phyloP scores from a whole-genome alignment of 2,329 filamentous ascomycete species.

The Xylariomycetidae sp. region DNA sequence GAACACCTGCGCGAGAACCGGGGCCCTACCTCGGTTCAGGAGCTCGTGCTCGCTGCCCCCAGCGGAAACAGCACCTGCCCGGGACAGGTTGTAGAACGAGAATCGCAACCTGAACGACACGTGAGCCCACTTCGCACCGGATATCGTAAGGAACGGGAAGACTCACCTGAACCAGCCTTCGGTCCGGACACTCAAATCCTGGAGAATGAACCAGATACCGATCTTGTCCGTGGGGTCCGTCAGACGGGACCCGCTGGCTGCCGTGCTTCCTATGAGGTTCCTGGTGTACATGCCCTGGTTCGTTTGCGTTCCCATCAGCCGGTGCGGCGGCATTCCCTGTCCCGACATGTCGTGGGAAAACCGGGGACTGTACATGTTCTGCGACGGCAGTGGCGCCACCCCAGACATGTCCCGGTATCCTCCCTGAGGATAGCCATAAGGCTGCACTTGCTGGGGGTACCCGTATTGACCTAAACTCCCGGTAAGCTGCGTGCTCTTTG shows the following conservation, averaged over 20 bases:
- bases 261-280: conserved; percentile 88
- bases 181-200: conserved; percentile 89
- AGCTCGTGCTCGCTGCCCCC: conserved; percentile 32
- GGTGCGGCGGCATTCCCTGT: conserved; percentile 27
- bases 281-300: conserved; percentile 85
- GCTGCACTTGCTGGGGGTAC: conserved; percentile 22
- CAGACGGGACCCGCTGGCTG: conserved; percentile 81
- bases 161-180: conserved; percentile 83
- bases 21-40: conserved; percentile 70
- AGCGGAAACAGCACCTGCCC: conserved; percentile 31
- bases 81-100: conserved; percentile 80
- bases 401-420: conserved; percentile 22
- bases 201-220: conserved; percentile 94
- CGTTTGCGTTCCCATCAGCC: conserved; percentile 33
- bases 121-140: conserved; percentile 6
- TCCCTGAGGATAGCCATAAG: conserved; percentile 23
- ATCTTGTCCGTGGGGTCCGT: conserved; percentile 72
- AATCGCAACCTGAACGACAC: conserved; percentile 47
- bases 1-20: conserved; percentile 78
- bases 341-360: conserved; percentile 31
- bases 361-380: conserved; percentile 25
- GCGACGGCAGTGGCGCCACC: conserved; percentile 21
- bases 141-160: conserved; percentile 1
- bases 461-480: conserved; percentile 15
- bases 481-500: conserved; percentile 7